phyloP scores from a whole-genome alignment of 352 stramenopile genomes.

The Globisporangium okanoganense region DNA sequence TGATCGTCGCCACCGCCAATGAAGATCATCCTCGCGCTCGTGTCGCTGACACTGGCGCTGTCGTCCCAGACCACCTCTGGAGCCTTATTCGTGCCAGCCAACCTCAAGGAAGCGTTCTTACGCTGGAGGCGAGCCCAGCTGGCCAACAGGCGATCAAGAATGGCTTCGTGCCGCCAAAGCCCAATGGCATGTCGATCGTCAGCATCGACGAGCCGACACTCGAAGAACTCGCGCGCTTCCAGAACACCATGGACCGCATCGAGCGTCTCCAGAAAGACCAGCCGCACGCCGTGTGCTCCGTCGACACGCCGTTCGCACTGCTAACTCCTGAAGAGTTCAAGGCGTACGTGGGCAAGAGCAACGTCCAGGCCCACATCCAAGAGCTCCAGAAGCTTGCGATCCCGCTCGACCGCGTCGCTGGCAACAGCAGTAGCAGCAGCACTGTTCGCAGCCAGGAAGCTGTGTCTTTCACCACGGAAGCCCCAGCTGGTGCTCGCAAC shows the following conservation, averaged over 20 bases:
- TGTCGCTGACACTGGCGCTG: too few species aligned
- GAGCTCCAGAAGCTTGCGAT: not conserved
- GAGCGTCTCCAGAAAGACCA: conserved; percentile 38
- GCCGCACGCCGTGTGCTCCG: conserved; percentile 56
- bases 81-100: too few species aligned
- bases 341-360: conserved; percentile 26
- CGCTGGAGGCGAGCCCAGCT: conserved; percentile 9
- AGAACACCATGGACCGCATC: conserved; percentile 16
- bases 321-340: conserved; percentile 64
- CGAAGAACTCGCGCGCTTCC: conserved; percentile 17
- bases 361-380: conserved; percentile 3
- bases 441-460: not conserved
- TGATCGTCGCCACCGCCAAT: too few species aligned
- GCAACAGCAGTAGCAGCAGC: not conserved
- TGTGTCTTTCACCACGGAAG: not conserved
- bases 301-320: conserved; percentile 61
- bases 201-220: not conserved
- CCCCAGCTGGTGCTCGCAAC: not conserved
- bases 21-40: too few species aligned
- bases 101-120: conserved; percentile 6
- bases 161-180: not conserved
- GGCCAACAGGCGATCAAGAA: conserved; percentile 8
- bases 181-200: not conserved
- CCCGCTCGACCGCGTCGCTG: not conserved
- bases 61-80: too few species aligned